Base-by-base conservation (phyloP, 2,329 filamentous ascomycete genomes). In the Pseudogymnoascus sp. region DNA sequence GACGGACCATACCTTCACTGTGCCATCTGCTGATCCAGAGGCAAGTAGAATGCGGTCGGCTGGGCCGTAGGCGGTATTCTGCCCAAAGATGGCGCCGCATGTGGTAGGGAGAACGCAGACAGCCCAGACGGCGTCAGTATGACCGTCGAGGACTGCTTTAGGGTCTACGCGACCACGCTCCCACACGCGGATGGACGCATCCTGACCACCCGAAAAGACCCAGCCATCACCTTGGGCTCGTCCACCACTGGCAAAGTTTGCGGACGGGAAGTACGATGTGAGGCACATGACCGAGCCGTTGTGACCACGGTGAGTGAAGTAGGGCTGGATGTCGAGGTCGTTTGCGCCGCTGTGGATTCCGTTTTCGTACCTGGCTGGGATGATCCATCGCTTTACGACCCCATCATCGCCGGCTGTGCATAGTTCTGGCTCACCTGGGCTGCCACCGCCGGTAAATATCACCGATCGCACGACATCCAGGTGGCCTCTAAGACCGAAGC, bases 171-270 rank as follows among this genome's bases (percentile, higher is more conserved):
- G 82, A 28, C 93, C 93, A 60, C 92, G 85, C 75, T 99, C 93
- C 94, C 94, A 99, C 0, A 99, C 92, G 31, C 92, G 86, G 38
- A 99, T 87, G 5, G 91, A 96, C 16, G 90, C 86, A 75, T 99
- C 94, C 74, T 97, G 92, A 3, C 94, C 94, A 65, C 94, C 94
- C 4, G 93, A 97, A 75, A 99, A 99, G 67, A 99, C 92, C 94
- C 94, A 99, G 28, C 94, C 94, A 70, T 97, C 94, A 33, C 93
- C 93, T 69, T 89, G 86, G 6, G 90, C 91, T 66, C 92, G 86
- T 5, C 92, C 92, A 37, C 92, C 91, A 16, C 91, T 95, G 6
- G 91, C 89, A 73, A 97, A 96, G 71, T 90, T 94, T 25, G 90
- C 90, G 1, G 91, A 88, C 1, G 91, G 87, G 1, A 91, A 92